These are phyloP conservation scores for Fagopyrum esculentum DNA, from an alignment of 148 eudicot genomes.

Conservation along the genomic window DNA sequence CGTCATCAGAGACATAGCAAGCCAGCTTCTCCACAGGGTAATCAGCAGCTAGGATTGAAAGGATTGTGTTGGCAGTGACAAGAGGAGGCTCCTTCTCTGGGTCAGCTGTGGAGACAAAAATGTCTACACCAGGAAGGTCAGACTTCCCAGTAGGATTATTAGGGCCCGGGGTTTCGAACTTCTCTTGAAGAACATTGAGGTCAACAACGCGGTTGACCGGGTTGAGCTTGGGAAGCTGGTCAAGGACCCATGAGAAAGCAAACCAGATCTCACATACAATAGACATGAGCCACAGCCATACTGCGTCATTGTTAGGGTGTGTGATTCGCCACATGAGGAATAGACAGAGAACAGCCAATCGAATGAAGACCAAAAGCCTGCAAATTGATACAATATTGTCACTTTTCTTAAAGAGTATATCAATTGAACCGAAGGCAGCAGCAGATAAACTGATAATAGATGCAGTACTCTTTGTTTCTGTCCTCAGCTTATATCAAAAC, in stretches of 20 bases:
- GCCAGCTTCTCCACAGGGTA: constrained; percentile 91
- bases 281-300: constrained; percentile 91
- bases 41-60: constrained; percentile 78
- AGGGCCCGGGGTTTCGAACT: constrained; percentile 62
- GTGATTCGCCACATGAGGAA: constrained; percentile 75
- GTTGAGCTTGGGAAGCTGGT: constrained; percentile 80
- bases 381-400: constrained; percentile 4
- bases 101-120: constrained; percentile 91
- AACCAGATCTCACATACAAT: constrained; percentile 90
- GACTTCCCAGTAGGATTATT: constrained; percentile 74
- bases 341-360: constrained; percentile 58
- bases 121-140: constrained; percentile 84
- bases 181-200: constrained; percentile 65
- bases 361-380: constrained; percentile 77
- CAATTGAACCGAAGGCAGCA: too few species aligned
- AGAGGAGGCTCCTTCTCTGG: constrained; percentile 96
- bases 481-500: too few species aligned
- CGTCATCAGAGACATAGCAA: constrained; percentile 93
- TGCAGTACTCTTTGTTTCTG: too few species aligned
- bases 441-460: too few species aligned
- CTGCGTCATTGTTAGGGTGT: constrained; percentile 60
- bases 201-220: constrained; percentile 83
- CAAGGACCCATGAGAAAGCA: constrained; percentile 93
- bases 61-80: constrained; percentile 80
- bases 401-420: background rate